Conservation (phyloP, 2,329 filamentous ascomycete species). For the Fusarium staphyleae region DNA sequence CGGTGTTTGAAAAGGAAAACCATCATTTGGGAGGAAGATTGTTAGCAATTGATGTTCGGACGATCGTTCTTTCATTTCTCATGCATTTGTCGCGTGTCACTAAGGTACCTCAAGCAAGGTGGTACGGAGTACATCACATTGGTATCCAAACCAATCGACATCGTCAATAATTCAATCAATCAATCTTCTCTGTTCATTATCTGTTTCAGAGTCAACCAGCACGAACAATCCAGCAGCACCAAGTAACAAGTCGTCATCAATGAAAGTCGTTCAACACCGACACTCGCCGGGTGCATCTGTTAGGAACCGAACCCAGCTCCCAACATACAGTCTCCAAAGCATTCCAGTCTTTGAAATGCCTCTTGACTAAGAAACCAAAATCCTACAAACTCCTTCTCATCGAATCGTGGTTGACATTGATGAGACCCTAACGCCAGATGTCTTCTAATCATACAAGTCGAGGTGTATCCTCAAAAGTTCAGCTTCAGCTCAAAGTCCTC, state of each 20-base stretch:
- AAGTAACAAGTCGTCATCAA: not conserved
- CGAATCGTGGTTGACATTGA: not conserved
- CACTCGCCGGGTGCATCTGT: not conserved
- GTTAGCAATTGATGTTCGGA: no score
- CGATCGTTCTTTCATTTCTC: not conserved
- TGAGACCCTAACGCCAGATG: slow-evolving; percentile 30
- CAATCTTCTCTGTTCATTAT: not conserved
- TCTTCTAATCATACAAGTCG: slow-evolving; percentile 21
- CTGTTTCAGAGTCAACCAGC: not conserved
- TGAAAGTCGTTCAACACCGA: slow-evolving; percentile 5
- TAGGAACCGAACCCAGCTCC: not conserved
- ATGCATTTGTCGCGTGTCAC: not conserved
- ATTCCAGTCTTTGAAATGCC: not conserved
- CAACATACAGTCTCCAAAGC: not conserved
- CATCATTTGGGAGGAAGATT: no score
- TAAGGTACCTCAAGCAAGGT: no score
- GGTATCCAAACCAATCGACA: no score
- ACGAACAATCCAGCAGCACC: not conserved
- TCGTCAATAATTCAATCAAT: no score
- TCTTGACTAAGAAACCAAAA: slow-evolving; percentile 4
- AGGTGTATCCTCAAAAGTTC: slow-evolving; percentile 36
- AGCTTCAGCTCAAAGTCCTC: slow-evolving; percentile 64
- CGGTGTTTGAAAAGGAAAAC: not conserved
- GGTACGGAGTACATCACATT: not conserved
- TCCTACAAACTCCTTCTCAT: slow-evolving; percentile 23